phyloP scores from a whole-genome alignment of 148 eudicot species.

The Agrostemma githago region DNA sequence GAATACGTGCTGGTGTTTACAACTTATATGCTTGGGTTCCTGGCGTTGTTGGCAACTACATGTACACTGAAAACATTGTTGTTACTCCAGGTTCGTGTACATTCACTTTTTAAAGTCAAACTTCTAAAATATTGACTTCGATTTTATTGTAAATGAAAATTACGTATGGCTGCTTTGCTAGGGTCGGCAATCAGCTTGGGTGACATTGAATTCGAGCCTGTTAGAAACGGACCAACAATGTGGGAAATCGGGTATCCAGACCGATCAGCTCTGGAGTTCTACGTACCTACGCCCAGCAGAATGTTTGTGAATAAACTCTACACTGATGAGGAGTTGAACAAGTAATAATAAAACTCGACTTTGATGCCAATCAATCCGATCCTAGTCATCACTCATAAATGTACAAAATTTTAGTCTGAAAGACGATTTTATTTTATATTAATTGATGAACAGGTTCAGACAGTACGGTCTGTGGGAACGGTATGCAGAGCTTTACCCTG shows the following conservation, averaged over 20 bases:
- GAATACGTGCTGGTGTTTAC: constrained; percentile 34
- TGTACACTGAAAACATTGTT: constrained; percentile 15
- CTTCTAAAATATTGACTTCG: not conserved
- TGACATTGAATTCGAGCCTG: constrained; percentile 40
- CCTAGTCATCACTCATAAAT: not conserved
- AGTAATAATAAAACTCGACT: constrained; percentile 25
- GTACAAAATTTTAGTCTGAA: not conserved
- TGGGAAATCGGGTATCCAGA: constrained; percentile 90
- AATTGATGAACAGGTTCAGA: constrained; percentile 38
- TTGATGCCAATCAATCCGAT: not conserved
- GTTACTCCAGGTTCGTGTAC: constrained; percentile 28
- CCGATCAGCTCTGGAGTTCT: constrained; percentile 76
- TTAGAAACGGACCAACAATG: constrained; percentile 65
- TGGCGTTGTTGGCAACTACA: constrained; percentile 47
- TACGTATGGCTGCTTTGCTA: constrained; percentile 19
- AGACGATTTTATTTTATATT: not conserved
- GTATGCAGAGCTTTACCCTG: constrained; percentile 58
- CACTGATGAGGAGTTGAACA: constrained; percentile 30
- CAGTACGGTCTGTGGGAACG: constrained; percentile 71
- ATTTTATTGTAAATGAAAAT: not conserved
- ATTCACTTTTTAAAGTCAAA: not conserved
- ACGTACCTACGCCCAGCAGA: constrained; percentile 54
- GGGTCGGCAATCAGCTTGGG: constrained; percentile 41
- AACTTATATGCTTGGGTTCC: constrained; percentile 49
- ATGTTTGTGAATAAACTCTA: constrained; percentile 37